phyloP scores from a whole-genome alignment of 345 rosid species.

The Arabis alpina region DNA sequence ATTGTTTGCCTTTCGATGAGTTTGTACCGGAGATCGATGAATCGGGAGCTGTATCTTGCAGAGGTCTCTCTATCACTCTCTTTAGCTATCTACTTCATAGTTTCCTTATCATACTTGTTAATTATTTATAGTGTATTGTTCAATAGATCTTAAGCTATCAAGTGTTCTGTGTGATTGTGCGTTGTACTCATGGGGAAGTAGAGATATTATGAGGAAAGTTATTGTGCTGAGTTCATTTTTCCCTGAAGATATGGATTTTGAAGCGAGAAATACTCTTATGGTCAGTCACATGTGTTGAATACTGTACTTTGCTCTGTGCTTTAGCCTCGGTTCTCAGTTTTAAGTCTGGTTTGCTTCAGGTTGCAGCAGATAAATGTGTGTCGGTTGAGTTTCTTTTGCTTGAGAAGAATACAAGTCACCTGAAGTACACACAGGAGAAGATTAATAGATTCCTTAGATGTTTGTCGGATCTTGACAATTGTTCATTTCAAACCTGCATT shows the following conservation, averaged over 20 bases:
- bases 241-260: conserved; percentile 52
- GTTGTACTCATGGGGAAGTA: conserved; percentile 74
- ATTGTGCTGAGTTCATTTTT: conserved; percentile 67
- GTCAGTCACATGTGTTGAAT: conserved; percentile 47
- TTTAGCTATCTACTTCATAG: not conserved
- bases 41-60: conserved; percentile 49
- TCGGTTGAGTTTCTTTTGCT: conserved; percentile 73
- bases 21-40: conserved; percentile 63
- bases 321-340: not conserved
- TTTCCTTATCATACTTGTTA: not conserved
- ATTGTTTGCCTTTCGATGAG: conserved; percentile 62
- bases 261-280: conserved; percentile 55
- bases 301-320: conserved; percentile 2
- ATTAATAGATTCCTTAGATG: conserved; percentile 53
- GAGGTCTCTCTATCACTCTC: conserved; percentile 46
- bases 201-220: conserved; percentile 68
- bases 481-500: conserved; percentile 63
- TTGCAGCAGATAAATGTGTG: conserved; percentile 81
- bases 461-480: conserved; percentile 87
- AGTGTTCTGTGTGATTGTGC: conserved; percentile 66
- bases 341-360: conserved; percentile 48
- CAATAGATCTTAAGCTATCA: conserved; percentile 60
- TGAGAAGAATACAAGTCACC: conserved; percentile 58
- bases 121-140: conserved; percentile 22
- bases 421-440: conserved; percentile 55